A percentile compares a stretch with the other conserved stretches of the same genome.
Conservation (phyloP, 768 basidiomycete species). For the Naganishia randhawae region DNA sequence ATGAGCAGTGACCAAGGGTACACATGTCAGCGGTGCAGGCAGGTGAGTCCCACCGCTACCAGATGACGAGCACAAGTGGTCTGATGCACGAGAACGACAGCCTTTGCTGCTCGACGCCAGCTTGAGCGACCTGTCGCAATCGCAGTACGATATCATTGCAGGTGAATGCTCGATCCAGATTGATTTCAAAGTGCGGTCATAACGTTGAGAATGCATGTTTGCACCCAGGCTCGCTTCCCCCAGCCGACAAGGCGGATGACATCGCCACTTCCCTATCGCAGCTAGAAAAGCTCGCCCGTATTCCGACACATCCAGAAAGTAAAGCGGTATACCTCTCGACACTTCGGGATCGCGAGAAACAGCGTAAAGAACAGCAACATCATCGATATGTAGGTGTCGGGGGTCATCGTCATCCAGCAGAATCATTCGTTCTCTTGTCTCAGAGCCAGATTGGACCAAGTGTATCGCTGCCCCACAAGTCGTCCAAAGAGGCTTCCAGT, state of each 20-base stretch:
- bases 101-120: conserved; percentile 90
- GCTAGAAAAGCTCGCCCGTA: conserved; percentile 57
- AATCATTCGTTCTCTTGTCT: conserved; percentile 86
- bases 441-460: conserved; percentile 56
- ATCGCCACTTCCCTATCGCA: conserved; percentile 44
- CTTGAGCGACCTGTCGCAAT: conserved; percentile 76
- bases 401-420: conserved; percentile 58
- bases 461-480: not conserved
- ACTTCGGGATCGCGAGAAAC: conserved; percentile 53
- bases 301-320: conserved; percentile 36
- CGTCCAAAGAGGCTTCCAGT: not conserved
- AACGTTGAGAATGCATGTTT: not conserved
- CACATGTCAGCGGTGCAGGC: conserved; percentile 42
- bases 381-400: conserved; percentile 30
- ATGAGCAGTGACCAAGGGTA: conserved; percentile 19
- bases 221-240: conserved; percentile 16
- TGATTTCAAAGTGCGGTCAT: too few relatives aligned
- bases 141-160: conserved; percentile 80
- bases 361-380: not conserved
- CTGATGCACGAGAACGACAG: conserved; percentile 46
- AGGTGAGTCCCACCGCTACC: conserved; percentile 32
- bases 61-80: not conserved
- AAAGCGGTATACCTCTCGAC: conserved; percentile 42
- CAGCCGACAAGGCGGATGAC: conserved; percentile 16
- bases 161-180: too few relatives aligned